Percentiles rank a stretch among this genome's conserved stretches.
These are phyloP conservation scores for Apiospora hydei DNA, from an alignment of 2,329 filamentous ascomycete species.

Conservation along the genomic window DNA sequence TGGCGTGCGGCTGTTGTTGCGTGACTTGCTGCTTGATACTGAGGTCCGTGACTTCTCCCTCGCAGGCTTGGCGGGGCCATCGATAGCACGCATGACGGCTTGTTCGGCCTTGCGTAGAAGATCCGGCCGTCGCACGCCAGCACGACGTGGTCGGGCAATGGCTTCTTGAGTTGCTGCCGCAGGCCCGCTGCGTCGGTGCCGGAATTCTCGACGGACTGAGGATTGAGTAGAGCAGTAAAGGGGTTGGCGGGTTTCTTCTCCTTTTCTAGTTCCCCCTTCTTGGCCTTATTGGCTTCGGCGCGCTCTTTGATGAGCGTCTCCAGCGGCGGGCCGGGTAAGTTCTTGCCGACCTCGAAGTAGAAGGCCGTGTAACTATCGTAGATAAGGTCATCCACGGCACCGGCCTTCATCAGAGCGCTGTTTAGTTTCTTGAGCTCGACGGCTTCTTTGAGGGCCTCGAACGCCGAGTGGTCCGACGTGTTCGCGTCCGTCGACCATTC, in stretches of 20 bases:
- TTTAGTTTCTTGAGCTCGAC: conserved; percentile 77
- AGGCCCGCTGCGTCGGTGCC: conserved; percentile 41
- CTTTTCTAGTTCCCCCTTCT: conserved; percentile 39
- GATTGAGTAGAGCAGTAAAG: conserved; percentile 52
- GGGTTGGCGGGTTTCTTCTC: conserved; percentile 47
- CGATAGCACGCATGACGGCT: conserved; percentile 58
- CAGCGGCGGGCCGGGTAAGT: conserved; percentile 60
- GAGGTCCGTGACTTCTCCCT: conserved; percentile 60
- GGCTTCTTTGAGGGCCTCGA: conserved; percentile 64
- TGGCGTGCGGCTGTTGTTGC: conserved; percentile 46
- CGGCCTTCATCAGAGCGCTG: conserved; percentile 83
- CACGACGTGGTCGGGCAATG: conserved; percentile 50
- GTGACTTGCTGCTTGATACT: conserved; percentile 57
- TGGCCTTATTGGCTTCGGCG: conserved; percentile 45
- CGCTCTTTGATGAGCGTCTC: conserved; percentile 55
- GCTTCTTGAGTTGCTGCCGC: conserved; percentile 42
- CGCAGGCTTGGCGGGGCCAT: conserved; percentile 54
- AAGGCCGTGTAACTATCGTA: conserved; percentile 86
- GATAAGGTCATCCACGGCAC: conserved; percentile 90
- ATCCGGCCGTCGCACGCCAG: conserved; percentile 61
- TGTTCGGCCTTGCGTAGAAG: conserved; percentile 69
- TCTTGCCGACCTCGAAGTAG: conserved; percentile 71
- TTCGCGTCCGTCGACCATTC: conserved; percentile 51
- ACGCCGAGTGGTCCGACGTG: conserved; percentile 48
- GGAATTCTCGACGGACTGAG: conserved; percentile 49